phyloP scores from a whole-genome alignment of 2,329 filamentous ascomycete species.

The Penicillium polonicum region DNA sequence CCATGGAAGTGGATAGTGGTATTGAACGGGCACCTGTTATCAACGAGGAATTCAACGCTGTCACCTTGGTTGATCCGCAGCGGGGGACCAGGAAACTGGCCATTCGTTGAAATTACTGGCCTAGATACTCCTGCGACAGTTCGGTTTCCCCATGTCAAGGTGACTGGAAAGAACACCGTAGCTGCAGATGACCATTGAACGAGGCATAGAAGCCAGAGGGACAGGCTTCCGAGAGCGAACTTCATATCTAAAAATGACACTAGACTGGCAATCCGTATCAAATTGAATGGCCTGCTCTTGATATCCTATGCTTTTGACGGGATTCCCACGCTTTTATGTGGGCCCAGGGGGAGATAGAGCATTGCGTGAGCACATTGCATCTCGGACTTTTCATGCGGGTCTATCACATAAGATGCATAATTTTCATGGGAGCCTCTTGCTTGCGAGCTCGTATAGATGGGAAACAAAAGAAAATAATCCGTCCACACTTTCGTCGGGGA shows the following conservation, averaged over 20 bases:
- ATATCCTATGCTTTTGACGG: neutral
- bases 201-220: slow-evolving; percentile 12
- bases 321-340: neutral
- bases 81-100: slow-evolving; percentile 30
- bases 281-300: neutral
- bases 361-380: slow-evolving; percentile 1
- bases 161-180: slow-evolving; percentile 20
- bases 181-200: slow-evolving; percentile 15
- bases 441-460: neutral
- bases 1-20: slow-evolving; percentile 36
- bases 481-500: neutral
- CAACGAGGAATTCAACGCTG: slow-evolving; percentile 30
- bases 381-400: neutral
- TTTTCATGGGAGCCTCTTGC: neutral
- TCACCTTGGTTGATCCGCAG: slow-evolving; percentile 30
- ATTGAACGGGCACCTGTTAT: slow-evolving; percentile 31
- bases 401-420: neutral
- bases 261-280: neutral
- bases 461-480: neutral
- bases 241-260: slow-evolving; percentile 4
- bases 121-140: slow-evolving; percentile 26
- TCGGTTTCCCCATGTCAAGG: slow-evolving; percentile 27
- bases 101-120: slow-evolving; percentile 30
- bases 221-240: neutral
- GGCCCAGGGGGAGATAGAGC: neutral